These are phyloP conservation scores for Brassica napus DNA, from an alignment of 345 rosid genomes.

Conservation along the genomic window DNA sequence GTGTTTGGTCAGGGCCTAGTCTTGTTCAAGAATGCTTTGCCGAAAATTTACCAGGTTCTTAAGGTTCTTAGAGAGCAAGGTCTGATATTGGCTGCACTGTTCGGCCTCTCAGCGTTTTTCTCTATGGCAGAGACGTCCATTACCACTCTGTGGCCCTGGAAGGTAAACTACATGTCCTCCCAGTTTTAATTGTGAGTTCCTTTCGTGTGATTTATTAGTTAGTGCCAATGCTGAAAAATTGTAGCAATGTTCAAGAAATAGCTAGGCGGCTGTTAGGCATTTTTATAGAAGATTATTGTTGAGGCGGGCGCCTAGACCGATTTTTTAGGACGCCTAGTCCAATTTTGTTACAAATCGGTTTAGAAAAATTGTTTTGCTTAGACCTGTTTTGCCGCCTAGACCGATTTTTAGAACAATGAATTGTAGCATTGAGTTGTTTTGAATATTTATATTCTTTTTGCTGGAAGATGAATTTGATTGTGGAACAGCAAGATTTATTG, in stretches of 20 bases:
- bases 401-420: no score
- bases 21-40: constrained; percentile 66
- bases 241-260: not conserved
- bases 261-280: no score
- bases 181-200: not conserved
- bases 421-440: not conserved
- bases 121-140: constrained; percentile 98
- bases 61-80: constrained; percentile 80
- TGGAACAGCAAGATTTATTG: not conserved
- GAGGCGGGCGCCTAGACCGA: no score
- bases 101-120: constrained; percentile 84
- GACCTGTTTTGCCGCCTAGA: no score
- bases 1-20: constrained; percentile 63
- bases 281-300: no score
- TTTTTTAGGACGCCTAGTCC: no score
- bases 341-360: no score
- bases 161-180: constrained; percentile 46
- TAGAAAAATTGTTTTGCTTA: no score
- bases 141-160: constrained; percentile 95
- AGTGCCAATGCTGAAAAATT: not conserved
- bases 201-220: not conserved
- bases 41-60: constrained; percentile 70
- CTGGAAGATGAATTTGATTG: not conserved
- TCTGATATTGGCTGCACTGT: constrained; percentile 63
- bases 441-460: constrained; percentile 12